A percentile compares a stretch with the other conserved stretches of the same genome.
phyloP scores from a whole-genome alignment of 495 filamentous ascomycete genomes.

The Penicillium simplicissimum region DNA sequence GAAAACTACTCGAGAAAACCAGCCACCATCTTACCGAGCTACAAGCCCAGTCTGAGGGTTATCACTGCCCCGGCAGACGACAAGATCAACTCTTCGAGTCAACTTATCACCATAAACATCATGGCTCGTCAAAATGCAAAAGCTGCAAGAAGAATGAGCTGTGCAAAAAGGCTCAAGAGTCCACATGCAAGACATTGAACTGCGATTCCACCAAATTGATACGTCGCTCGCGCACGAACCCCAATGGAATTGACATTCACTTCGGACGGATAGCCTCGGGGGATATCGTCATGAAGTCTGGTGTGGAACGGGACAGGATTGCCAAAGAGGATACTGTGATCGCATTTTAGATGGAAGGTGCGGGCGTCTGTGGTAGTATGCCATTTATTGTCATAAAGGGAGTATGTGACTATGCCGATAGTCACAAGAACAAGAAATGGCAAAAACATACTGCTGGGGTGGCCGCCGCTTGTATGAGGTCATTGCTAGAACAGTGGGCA shows the following conservation, averaged over 20 bases:
- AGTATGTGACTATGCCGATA: slow-evolving; percentile 41
- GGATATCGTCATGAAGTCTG: slow-evolving; percentile 34
- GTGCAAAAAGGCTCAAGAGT: slow-evolving; percentile 4
- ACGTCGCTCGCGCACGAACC: background rate
- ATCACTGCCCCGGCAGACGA: background rate
- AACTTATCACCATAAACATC: slow-evolving; percentile 13
- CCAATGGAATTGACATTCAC: background rate
- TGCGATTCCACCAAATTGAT: background rate
- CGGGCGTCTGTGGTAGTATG: slow-evolving; percentile 30
- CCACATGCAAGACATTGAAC: background rate
- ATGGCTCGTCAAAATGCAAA: background rate
- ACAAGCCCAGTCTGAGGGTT: background rate
- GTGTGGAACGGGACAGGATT: slow-evolving; percentile 22
- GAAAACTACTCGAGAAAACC: background rate
- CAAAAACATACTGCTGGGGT: slow-evolving; percentile 35
- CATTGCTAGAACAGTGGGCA: slow-evolving; percentile 7
- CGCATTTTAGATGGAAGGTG: slow-evolving; percentile 18
- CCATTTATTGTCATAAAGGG: slow-evolving; percentile 40
- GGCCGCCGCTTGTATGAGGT: slow-evolving; percentile 21
- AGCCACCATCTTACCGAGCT: background rate
- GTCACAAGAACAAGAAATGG: slow-evolving; percentile 42
- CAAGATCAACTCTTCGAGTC: slow-evolving; percentile 4
- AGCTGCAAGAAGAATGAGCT: background rate
- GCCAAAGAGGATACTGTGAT: slow-evolving; percentile 20
- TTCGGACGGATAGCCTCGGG: slow-evolving; percentile 25